Percentiles rank a stretch among this genome's conserved stretches.
Conservation (phyloP, 805 yeast genomes). For the Hanseniaspora hatyaiensis region DNA sequence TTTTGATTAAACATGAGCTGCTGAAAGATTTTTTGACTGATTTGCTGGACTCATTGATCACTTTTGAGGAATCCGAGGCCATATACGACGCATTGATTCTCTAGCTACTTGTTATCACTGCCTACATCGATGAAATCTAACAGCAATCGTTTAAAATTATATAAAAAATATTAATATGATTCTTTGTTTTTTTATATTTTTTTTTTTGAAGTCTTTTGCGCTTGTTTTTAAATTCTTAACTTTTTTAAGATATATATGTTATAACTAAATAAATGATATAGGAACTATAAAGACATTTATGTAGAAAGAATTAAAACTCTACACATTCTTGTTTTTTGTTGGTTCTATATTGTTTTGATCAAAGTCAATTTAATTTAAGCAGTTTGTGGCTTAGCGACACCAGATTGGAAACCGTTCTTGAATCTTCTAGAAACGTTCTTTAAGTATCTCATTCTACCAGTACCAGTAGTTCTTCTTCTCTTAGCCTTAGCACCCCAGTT, state of each 20-base stretch:
- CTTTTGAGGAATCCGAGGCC: conserved; percentile 15
- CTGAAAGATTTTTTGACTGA: conserved; percentile 11
- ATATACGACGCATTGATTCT: conserved; percentile 14
- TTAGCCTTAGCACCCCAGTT: conserved; percentile 99
- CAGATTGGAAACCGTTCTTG: conserved; percentile 97
- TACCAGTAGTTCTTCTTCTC: conserved; percentile 99
- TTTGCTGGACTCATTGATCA: conserved; percentile 10
- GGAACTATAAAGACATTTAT: too few species aligned
- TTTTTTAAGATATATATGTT: too few species aligned
- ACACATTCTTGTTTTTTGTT: too few species aligned
- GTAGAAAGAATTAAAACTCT: too few species aligned
- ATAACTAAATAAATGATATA: too few species aligned
- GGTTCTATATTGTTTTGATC: background rate
- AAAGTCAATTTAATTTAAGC: conserved; percentile 36
- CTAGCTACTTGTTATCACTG: background rate
- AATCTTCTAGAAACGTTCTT: conserved; percentile 95
- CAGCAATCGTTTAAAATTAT: background rate
- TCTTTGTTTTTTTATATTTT: background rate
- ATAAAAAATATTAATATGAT: background rate
- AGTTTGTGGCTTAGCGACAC: conserved; percentile 56
- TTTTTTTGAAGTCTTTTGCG: conserved; percentile 1
- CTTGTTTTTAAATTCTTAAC: background rate
- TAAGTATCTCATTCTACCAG: conserved; percentile 98
- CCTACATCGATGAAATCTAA: background rate
- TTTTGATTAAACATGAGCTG: conserved; percentile 5